phyloP scores from a whole-genome alignment of 2,329 filamentous ascomycete species.

The Colletotrichum echinochloae region DNA sequence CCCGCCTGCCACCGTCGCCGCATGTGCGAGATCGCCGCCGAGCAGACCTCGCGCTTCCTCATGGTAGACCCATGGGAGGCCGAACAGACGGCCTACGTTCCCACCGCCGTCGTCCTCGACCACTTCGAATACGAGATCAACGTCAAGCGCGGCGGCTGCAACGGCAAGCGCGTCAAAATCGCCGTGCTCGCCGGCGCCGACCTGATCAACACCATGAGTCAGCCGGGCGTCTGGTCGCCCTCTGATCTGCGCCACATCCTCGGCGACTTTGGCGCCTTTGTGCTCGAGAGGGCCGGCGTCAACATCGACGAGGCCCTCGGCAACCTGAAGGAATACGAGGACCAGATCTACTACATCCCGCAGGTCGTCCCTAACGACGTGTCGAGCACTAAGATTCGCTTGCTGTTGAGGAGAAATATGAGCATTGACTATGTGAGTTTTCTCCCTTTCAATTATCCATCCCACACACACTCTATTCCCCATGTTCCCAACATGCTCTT shows the following conservation, averaged over 20 bases:
- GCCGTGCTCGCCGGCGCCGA: conserved; percentile 85
- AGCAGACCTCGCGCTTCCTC: conserved; percentile 80
- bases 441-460: not conserved
- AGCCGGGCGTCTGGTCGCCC: conserved; percentile 82
- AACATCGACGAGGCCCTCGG: conserved; percentile 89
- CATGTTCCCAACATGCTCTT: not conserved
- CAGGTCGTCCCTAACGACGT: conserved; percentile 91
- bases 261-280: conserved; percentile 84
- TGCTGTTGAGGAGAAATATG: conserved; percentile 41
- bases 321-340: conserved; percentile 83
- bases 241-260: conserved; percentile 91
- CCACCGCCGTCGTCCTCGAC: conserved; percentile 89
- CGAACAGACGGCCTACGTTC: conserved; percentile 85
- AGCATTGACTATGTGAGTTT: conserved; percentile 41
- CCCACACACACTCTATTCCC: not conserved
- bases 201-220: conserved; percentile 79
- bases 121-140: conserved; percentile 95
- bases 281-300: conserved; percentile 88
- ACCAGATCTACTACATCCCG: conserved; percentile 89
- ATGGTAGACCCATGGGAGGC: conserved; percentile 94
- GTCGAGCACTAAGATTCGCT: conserved; percentile 45
- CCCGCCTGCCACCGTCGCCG: conserved; percentile 78
- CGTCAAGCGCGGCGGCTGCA: conserved; percentile 79
- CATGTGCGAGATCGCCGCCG: conserved; percentile 88
- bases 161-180: conserved; percentile 77